Evolutionary conservation across 1,284 basidiomycete genomes (phyloP).

Genomic region (Neotropicomus parvogracilis): DNA sequence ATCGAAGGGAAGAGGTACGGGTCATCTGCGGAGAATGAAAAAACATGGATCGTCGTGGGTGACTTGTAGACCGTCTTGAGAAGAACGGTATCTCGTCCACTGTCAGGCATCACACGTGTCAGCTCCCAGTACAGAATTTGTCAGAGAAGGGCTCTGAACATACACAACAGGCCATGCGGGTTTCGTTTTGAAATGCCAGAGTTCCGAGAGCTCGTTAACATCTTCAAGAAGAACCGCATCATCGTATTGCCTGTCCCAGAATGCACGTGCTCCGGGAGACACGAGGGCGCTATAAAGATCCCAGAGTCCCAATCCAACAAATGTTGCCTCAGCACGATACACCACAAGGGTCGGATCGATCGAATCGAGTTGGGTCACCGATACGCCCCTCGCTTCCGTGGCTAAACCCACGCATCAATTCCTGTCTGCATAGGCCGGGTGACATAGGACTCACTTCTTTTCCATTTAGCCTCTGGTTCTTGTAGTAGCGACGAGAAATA

Average conservation of each 20-base stretch:
- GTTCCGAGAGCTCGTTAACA: conserved; percentile 85
- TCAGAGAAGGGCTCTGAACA: conserved; percentile 31
- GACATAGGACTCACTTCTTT: conserved; percentile 53
- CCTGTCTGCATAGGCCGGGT: neutral
- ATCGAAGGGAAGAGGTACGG: conserved; percentile 80
- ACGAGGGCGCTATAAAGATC: conserved; percentile 90
- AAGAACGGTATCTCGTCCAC: conserved; percentile 86
- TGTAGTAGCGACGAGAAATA: conserved; percentile 97
- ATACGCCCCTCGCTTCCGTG: conserved; percentile 84
- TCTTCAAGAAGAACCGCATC: conserved; percentile 85
- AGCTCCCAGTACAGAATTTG: conserved; percentile 8
- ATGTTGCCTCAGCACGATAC: conserved; percentile 94
- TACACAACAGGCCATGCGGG: conserved; percentile 90
- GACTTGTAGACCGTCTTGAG: conserved; percentile 98
- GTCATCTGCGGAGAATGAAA: conserved; percentile 93
- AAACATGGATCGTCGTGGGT: conserved; percentile 91
- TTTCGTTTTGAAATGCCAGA: conserved; percentile 89
- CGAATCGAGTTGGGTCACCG: conserved; percentile 93
- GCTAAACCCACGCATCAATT: conserved; percentile 41
- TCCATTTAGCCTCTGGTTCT: conserved; percentile 99
- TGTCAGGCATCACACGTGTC: conserved; percentile 32
- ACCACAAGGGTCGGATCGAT: conserved; percentile 97
- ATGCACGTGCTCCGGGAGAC: conserved; percentile 75
- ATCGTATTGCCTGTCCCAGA: conserved; percentile 92
- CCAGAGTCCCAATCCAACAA: conserved; percentile 95